These are phyloP conservation scores for Cladosporium phlei DNA, from an alignment of 2,329 filamentous ascomycete species.

Conservation along the genomic window DNA sequence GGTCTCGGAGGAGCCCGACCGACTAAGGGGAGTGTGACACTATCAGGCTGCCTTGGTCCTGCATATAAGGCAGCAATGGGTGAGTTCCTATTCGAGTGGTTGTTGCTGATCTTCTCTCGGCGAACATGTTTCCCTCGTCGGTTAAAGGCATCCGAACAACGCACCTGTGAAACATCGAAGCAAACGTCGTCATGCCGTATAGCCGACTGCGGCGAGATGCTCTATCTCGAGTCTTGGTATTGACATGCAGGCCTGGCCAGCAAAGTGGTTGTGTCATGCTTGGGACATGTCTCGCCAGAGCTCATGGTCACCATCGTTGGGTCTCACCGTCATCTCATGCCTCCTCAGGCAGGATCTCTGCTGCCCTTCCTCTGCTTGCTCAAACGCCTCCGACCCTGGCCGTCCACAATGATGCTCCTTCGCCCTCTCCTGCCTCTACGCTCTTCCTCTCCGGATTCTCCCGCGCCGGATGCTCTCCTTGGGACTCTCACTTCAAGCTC, in stretches of 20 bases:
- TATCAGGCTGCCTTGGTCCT: not conserved
- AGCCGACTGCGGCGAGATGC: too few species aligned
- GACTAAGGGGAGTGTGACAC: not conserved
- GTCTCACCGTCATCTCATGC: too few species aligned
- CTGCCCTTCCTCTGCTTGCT: conserved; percentile 21
- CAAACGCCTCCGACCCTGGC: conserved; percentile 22
- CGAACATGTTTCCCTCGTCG: not conserved
- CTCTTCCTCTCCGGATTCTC: conserved; percentile 15
- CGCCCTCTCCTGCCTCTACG: conserved; percentile 17
- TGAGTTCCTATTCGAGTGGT: too few species aligned
- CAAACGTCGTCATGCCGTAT: too few species aligned
- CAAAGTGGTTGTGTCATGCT: too few species aligned
- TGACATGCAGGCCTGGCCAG: too few species aligned
- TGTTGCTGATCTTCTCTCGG: too few species aligned
- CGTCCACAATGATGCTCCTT: conserved; percentile 18
- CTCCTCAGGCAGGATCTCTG: conserved; percentile 1
- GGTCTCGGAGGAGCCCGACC: too few species aligned
- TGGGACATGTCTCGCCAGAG: too few species aligned
- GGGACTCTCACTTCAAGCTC: conserved; percentile 21
- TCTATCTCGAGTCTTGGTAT: too few species aligned
- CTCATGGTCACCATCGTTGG: too few species aligned
- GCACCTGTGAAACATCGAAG: not conserved
- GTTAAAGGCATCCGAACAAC: not conserved
- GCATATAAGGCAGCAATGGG: too few species aligned
- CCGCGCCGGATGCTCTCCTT: conserved; percentile 12